These are phyloP conservation scores for Trichoderma aggressivum DNA, from an alignment of 2,329 filamentous ascomycete genomes.

Conservation along the genomic window DNA sequence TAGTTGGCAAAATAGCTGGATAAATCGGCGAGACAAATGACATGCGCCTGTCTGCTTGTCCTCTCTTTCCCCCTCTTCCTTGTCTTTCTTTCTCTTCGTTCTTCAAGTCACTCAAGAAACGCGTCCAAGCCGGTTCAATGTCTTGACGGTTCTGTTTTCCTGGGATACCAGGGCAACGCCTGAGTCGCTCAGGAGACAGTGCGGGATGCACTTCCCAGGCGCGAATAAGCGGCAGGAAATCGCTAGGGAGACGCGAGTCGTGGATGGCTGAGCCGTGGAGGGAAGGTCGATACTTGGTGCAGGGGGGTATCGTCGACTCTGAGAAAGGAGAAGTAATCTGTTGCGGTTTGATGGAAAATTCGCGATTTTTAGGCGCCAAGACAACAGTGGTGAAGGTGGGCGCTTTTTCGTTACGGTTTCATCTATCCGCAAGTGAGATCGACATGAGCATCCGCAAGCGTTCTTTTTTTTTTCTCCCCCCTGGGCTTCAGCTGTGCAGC, in stretches of 20 bases:
- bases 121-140: not conserved
- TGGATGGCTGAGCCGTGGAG: not conserved
- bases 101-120: not conserved
- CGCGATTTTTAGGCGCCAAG: not conserved
- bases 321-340: not conserved
- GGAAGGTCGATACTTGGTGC: not conserved
- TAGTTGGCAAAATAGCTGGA: not conserved
- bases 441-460: slow-evolving; percentile 4
- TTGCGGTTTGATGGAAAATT: not conserved
- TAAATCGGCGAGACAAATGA: slow-evolving; percentile 6
- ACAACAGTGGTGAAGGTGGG: not conserved
- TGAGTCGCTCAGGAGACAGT: slow-evolving; percentile 6
- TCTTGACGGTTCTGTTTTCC: not conserved
- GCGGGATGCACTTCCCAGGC: slow-evolving; percentile 4
- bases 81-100: not conserved
- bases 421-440: slow-evolving; percentile 11
- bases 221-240: not conserved
- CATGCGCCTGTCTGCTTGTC: not conserved
- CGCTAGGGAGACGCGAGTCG: slow-evolving; percentile 9
- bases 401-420: slow-evolving; percentile 8
- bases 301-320: not conserved
- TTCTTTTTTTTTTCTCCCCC: not conserved
- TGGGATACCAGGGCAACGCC: not conserved
- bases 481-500: slow-evolving; percentile 2
- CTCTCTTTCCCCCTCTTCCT: not conserved